Base-by-base conservation (phyloP, 75 land plant genomes). In the Ceratopteris richardii region DNA sequence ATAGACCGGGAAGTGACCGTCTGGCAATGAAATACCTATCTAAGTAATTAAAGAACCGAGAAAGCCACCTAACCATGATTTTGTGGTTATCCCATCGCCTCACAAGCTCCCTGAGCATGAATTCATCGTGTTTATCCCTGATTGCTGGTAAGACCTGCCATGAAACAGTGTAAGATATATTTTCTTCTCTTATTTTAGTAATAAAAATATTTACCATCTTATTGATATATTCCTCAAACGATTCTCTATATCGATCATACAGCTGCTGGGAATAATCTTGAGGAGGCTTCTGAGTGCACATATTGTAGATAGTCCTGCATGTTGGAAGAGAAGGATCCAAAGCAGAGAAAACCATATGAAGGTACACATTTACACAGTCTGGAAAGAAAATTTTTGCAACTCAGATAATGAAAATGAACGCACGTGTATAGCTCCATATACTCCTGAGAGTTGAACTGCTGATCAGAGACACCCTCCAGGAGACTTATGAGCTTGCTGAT, bases 401-500 rank as follows among this genome's bases (percentile, higher is more conserved):
- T n/a, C n/a, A n/a, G n/a, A n/a, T n/a, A n/a, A 48, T 65, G 47
- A 26, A 17, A 56, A 12, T 44, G n/a, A 44, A 58, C 60, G 77
- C 90, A 95, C 99, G 99, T 95, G 50, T 95, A 95, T 1, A 90
- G 84, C 86, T 79, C 74, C 68, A 86, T 84, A 64, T 90, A 95
- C 18, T 90, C 96, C 56, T 86, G 96, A 9, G 99, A 77, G 65
- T 78, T 78, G 78, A 90, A 84, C 48, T 79, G 88, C 10, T 80
- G 72, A 64, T 86, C 99, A 0, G 90, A 72, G 10, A 68, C 44
- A 1, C 99, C 91, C 59, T 95, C 99, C 25, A 95, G 71, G 22
- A 95, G 82, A 46, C 77, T 82, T 74, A 78, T 84, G 44, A 95
- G 57, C 78, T 95, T 95, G 14, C 82, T 81, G 33, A 95, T 95